phyloP scores from a whole-genome alignment of 2,329 filamentous ascomycete species.

The Penicillium sclerotiorum region DNA sequence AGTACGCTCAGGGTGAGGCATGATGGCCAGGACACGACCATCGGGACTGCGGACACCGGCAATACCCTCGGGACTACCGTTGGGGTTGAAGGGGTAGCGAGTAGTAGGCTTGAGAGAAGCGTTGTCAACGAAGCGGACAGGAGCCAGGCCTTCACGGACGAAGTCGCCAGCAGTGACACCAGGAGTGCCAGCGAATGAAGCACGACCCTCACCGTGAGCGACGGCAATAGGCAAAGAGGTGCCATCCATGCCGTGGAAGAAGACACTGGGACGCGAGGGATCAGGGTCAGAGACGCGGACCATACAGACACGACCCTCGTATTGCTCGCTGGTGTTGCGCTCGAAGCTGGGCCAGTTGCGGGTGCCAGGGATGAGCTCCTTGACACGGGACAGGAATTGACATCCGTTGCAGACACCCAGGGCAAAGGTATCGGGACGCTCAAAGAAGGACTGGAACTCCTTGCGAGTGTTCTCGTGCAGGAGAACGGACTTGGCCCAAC shows the following conservation, averaged over 20 bases:
- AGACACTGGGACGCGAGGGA: slow-evolving; percentile 67
- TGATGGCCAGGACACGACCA: slow-evolving; percentile 81
- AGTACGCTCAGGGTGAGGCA: slow-evolving; percentile 93
- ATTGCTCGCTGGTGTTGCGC: slow-evolving; percentile 81
- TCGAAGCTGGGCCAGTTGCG: slow-evolving; percentile 82
- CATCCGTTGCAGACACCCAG: slow-evolving; percentile 97
- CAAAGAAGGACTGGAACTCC: slow-evolving; percentile 85
- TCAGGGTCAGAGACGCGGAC: slow-evolving; percentile 71
- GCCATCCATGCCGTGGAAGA: slow-evolving; percentile 85
- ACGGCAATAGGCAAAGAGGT: slow-evolving; percentile 82
- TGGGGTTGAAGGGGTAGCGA: slow-evolving; percentile 85
- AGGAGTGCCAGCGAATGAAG: slow-evolving; percentile 64
- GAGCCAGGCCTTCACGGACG: slow-evolving; percentile 68
- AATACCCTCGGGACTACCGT: slow-evolving; percentile 80
- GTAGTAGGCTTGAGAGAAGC: slow-evolving; percentile 69
- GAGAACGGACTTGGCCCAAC: slow-evolving; percentile 93
- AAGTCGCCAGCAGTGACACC: slow-evolving; percentile 52
- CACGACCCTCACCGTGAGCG: slow-evolving; percentile 88
- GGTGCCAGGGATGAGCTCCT: slow-evolving; percentile 83
- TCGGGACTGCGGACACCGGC: slow-evolving; percentile 76
- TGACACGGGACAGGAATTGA: slow-evolving; percentile 85
- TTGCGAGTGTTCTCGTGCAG: slow-evolving; percentile 74
- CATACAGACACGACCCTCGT: slow-evolving; percentile 87
- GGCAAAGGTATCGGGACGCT: slow-evolving; percentile 83
- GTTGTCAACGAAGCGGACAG: slow-evolving; percentile 86